Percentiles rank a stretch among this genome's conserved stretches.
phyloP scores from a whole-genome alignment of 257 asterid genomes.

The Plectranthus barbatus region DNA sequence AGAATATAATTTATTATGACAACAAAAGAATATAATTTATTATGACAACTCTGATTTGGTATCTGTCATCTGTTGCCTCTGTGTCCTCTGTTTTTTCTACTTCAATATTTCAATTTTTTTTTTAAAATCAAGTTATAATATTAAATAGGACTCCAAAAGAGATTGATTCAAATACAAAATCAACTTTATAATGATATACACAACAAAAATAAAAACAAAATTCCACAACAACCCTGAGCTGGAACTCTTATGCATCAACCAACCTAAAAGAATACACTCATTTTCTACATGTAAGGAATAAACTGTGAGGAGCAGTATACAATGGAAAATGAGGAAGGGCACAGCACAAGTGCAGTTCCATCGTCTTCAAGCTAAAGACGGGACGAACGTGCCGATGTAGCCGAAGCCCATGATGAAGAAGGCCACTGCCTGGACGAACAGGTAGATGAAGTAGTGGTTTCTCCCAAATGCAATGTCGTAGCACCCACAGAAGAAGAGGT shows the following conservation, averaged over 20 bases:
- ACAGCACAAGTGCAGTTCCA: background rate
- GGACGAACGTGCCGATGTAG: constrained; percentile 63
- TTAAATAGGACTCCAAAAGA: too few relatives aligned
- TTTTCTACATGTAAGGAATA: constrained; percentile 27
- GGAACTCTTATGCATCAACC: constrained; percentile 36
- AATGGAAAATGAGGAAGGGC: background rate
- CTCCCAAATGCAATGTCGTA: constrained; percentile 61
- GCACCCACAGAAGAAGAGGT: constrained; percentile 75
- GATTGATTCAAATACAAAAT: too few relatives aligned
- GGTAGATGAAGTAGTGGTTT: constrained; percentile 53
- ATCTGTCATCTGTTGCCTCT: too few relatives aligned
- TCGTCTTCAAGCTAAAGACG: constrained; percentile 23
- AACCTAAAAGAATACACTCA: constrained; percentile 46
- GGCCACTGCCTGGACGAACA: constrained; percentile 57
- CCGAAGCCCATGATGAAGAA: constrained; percentile 77
- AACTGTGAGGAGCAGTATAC: constrained; percentile 13
- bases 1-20: background rate
- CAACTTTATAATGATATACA: constrained; percentile 23
- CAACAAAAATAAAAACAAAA: constrained; percentile 31
- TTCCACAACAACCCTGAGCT: constrained; percentile 32
- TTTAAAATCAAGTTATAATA: too few relatives aligned
- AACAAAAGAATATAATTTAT: background rate
- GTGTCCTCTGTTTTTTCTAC: background rate
- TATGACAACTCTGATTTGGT: background rate
- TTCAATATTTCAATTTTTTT: background rate